Conservation (phyloP, 768 basidiomycete species). For the Stropharia rugosoannulata region DNA sequence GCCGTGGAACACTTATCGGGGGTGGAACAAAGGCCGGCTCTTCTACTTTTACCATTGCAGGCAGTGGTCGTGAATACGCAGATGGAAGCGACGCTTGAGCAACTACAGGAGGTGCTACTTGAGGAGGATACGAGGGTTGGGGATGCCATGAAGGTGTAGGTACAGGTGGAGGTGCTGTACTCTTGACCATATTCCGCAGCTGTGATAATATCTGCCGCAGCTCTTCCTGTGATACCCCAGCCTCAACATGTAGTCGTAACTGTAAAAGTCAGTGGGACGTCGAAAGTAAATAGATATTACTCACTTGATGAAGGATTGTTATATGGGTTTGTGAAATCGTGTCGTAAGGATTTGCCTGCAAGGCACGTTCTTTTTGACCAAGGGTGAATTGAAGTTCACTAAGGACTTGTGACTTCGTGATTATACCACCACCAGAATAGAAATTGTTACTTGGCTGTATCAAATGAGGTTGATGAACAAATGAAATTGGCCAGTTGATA, state of each 20-base stretch:
- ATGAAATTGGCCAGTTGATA: neutral
- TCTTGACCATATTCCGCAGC: conserved; percentile 60
- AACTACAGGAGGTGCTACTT: neutral
- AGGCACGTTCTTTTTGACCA: conserved; percentile 72
- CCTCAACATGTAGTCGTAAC: conserved; percentile 73
- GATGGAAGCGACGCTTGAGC: no score
- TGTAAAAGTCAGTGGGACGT: conserved; percentile 22
- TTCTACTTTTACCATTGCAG: conserved; percentile 5
- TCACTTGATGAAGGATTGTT: conserved; percentile 76
- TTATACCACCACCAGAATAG: conserved; percentile 41
- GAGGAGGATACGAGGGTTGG: conserved; percentile 16
- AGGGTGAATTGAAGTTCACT: conserved; percentile 82
- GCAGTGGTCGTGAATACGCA: conserved; percentile 8
- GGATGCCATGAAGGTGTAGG: conserved; percentile 13
- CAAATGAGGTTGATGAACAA: neutral
- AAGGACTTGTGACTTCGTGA: conserved; percentile 78
- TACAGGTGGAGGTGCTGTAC: conserved; percentile 33
- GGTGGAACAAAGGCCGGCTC: neutral
- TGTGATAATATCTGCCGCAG: conserved; percentile 74
- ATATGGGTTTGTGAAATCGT: conserved; percentile 67
- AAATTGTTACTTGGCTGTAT: conserved; percentile 28
- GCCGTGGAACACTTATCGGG: neutral
- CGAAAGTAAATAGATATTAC: conserved; percentile 19
- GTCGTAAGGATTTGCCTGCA: conserved; percentile 78
- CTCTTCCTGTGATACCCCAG: conserved; percentile 79